phyloP scores from a whole-genome alignment of 1,284 basidiomycete species.

The Pholiota adiposa region DNA sequence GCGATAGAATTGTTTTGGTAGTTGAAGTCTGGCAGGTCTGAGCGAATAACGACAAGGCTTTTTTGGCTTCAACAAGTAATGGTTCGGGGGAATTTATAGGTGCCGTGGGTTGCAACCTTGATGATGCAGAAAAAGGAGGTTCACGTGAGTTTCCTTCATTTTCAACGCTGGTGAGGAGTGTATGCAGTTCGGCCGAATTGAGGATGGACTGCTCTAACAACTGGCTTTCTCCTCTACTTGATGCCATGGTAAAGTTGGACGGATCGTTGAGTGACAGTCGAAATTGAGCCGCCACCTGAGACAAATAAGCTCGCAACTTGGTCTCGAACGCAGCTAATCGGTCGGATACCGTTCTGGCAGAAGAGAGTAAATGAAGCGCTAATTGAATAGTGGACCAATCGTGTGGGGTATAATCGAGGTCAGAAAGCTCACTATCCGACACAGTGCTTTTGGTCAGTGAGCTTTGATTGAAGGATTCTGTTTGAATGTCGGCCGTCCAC shows the following conservation, averaged over 20 bases:
- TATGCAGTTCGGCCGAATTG: conserved; percentile 78
- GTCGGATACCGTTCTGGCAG: conserved; percentile 73
- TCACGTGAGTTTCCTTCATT: conserved; percentile 39
- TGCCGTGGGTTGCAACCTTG: conserved; percentile 29
- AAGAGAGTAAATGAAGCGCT: conserved; percentile 80
- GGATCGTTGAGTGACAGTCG: conserved; percentile 59
- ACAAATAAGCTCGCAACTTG: conserved; percentile 62
- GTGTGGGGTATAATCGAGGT: conserved; percentile 84
- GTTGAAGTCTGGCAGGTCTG: conserved; percentile 77
- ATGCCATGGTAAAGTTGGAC: conserved; percentile 55
- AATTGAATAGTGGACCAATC: conserved; percentile 89
- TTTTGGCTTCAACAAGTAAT: conserved; percentile 61
- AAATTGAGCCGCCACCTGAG: conserved; percentile 62
- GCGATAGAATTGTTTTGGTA: conserved; percentile 83
- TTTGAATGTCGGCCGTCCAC: conserved; percentile 58
- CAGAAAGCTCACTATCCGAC: conserved; percentile 64
- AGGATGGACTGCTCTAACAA: conserved; percentile 81
- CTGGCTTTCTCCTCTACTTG: conserved; percentile 71
- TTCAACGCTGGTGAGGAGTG: conserved; percentile 60
- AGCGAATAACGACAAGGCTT: conserved; percentile 71
- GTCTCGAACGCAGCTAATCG: conserved; percentile 70
- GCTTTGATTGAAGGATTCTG: conserved; percentile 37
- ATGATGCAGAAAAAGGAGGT: conserved; percentile 26
- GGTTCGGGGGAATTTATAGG: conserved; percentile 33
- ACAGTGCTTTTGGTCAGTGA: conserved; percentile 37